Evolutionary conservation across 345 rosid genomes (phyloP).

Genomic region (Kandelia obovata): DNA sequence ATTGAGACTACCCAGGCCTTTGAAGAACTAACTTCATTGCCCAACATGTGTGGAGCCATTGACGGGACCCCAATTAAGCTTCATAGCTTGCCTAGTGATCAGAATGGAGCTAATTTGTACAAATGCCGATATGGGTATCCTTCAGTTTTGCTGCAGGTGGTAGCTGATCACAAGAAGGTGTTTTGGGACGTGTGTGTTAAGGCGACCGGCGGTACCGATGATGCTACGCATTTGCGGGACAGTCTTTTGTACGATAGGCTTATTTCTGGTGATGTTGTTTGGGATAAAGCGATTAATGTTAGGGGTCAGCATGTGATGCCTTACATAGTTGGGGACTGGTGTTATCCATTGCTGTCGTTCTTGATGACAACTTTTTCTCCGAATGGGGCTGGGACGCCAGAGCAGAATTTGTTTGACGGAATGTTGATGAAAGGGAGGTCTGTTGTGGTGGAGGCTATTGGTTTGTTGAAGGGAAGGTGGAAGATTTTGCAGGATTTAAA

Average conservation of each 20-base stretch:
- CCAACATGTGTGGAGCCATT: slow-evolving; percentile 87
- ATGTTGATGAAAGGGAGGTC: slow-evolving; percentile 98
- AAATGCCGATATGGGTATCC: slow-evolving; percentile 63
- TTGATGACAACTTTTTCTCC: slow-evolving; percentile 92
- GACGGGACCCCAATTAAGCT: slow-evolving; percentile 78
- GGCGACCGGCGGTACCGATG: slow-evolving; percentile 83
- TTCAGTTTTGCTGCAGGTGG: slow-evolving; percentile 82
- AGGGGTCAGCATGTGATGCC: slow-evolving; percentile 91
- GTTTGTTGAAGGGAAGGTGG: slow-evolving; percentile 88
- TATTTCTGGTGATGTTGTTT: slow-evolving; percentile 76
- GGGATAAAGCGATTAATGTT: slow-evolving; percentile 76
- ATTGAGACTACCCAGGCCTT: slow-evolving; percentile 84
- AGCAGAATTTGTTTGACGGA: slow-evolving; percentile 87
- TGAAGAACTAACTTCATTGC: slow-evolving; percentile 85
- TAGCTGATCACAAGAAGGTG: slow-evolving; percentile 85
- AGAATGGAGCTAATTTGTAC: slow-evolving; percentile 40
- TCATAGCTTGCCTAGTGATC: slow-evolving; percentile 34
- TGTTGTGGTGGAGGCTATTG: slow-evolving; percentile 90
- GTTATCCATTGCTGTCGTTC: slow-evolving; percentile 76
- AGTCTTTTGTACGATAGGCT: slow-evolving; percentile 81
- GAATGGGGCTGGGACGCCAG: slow-evolving; percentile 69
- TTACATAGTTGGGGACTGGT: slow-evolving; percentile 93
- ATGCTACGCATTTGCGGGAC: slow-evolving; percentile 79
- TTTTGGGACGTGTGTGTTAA: slow-evolving; percentile 97
- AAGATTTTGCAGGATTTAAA: slow-evolving; percentile 91